phyloP scores from a whole-genome alignment of 768 basidiomycete species.

The Baorangia bicolor region DNA sequence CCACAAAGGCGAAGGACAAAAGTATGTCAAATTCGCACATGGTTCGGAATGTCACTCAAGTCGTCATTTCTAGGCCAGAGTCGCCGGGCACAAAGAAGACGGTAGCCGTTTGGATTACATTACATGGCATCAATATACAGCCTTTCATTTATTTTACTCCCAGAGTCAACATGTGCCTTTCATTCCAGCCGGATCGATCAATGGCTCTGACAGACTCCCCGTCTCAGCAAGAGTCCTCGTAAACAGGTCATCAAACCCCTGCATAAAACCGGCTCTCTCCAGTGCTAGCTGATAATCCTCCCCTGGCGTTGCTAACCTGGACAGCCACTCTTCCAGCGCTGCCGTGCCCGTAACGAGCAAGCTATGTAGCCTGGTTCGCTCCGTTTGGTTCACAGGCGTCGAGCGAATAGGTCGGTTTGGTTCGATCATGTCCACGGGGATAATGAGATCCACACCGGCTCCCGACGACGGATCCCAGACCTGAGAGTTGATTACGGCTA shows the following conservation, averaged over 20 bases:
- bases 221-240: constrained; percentile 58
- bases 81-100: constrained; percentile 48
- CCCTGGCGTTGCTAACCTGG: constrained; percentile 26
- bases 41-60: not conserved
- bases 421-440: constrained; percentile 39
- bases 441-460: constrained; percentile 39
- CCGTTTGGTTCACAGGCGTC: constrained; percentile 64
- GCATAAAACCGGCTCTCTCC: constrained; percentile 53
- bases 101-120: constrained; percentile 21
- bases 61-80: constrained; percentile 43
- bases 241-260: constrained; percentile 65
- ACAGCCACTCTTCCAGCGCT: constrained; percentile 69
- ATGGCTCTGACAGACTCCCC: constrained; percentile 42
- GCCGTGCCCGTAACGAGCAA: constrained; percentile 59
- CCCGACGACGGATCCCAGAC: constrained; percentile 60
- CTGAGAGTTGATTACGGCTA: constrained; percentile 59
- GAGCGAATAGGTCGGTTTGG: constrained; percentile 34
- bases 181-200: constrained; percentile 21
- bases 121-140: not conserved
- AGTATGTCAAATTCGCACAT: constrained; percentile 42
- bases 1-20: constrained; percentile 72
- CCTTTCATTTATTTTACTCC: not conserved
- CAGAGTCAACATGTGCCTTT: constrained; percentile 20
- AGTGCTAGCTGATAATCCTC: constrained; percentile 39
- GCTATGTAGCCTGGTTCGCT: constrained; percentile 67